Conservation (phyloP, 352 stramenopile genomes). For the Nothophytophthora sp. region DNA sequence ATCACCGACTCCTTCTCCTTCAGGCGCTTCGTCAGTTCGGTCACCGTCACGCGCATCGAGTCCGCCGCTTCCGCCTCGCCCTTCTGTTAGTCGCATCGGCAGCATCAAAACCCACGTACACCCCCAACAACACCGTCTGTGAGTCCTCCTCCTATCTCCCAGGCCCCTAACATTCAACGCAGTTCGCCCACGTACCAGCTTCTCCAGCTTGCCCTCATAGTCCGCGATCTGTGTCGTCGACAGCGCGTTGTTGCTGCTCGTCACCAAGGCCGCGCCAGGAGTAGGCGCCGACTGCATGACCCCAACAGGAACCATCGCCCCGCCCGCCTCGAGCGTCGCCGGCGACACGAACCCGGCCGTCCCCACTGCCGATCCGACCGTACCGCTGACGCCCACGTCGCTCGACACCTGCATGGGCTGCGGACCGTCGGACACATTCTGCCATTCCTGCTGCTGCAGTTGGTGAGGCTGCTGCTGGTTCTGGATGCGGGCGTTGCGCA, state of each 20-base stretch:
- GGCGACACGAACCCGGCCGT: constrained; percentile 20
- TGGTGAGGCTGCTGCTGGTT: constrained; percentile 21
- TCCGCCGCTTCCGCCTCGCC: constrained; percentile 65
- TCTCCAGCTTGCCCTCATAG: constrained; percentile 74
- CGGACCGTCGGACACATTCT: constrained; percentile 21
- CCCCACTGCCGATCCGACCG: constrained; percentile 13
- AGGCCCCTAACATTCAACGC: too few relatives aligned
- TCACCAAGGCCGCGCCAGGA: constrained; percentile 29
- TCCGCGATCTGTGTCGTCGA: constrained; percentile 52
- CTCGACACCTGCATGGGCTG: constrained; percentile 49
- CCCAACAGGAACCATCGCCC: constrained; percentile 18
- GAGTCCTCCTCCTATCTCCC: too few relatives aligned
- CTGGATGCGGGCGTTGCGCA: constrained; percentile 41
- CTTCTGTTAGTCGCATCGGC: constrained; percentile 28
- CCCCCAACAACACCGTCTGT: too few relatives aligned
- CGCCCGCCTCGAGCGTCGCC: constrained; percentile 26
- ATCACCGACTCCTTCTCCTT: constrained; percentile 90
- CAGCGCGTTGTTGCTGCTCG: constrained; percentile 46
- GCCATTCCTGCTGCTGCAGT: constrained; percentile 18
- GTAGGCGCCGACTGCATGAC: constrained; percentile 25
- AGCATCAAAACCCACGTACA: background rate
- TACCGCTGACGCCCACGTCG: constrained; percentile 18
- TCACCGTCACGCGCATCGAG: constrained; percentile 78
- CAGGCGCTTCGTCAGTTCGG: constrained; percentile 79
- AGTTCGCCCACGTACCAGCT: constrained; percentile 48